Evolutionary conservation across 352 stramenopile genomes (phyloP), one percentile per base, ranked within the genome.

Genomic region (Phytophthora tubulina): DNA sequence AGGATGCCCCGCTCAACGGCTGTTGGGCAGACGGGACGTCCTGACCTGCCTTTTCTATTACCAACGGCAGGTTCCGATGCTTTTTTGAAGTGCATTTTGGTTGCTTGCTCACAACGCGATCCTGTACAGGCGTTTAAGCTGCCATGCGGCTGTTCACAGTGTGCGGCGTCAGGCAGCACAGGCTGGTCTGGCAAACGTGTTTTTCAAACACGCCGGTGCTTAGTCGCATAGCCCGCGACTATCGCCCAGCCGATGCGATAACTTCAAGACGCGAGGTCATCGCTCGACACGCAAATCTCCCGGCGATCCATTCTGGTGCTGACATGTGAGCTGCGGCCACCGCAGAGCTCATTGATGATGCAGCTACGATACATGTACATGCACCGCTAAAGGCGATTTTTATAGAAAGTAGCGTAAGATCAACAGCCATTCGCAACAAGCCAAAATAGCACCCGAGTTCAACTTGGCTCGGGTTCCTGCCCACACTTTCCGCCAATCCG

Each of bases 41-140:
- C 31, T 49, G 27, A 44, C 17, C 38, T 53, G 17, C 51, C 27
- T 44, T 67, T 74, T 70, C 36, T 74, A 66, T 76, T 73, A 52
- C 57, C 42, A 78, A 75, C 71, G 71, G 71, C 59, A 66, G 50
- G 42, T 33, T 41, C 49, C 30, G 46, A 67, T 14, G 31, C 0
- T 56, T 56, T 63, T 64, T 73, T 68, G 30, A 58, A 65, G 39
- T 63, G 57, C 14, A 30, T 2, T 14, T 0, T 30, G 52, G 11
- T 73, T 75, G 73, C 60, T 77, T 80, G 56, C 68, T 80, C 59
- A 75, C 38, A 15, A 30, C 17, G 36, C 52, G 52, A 73, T 77
- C 63, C 57, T 79, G 27, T 61, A 56, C 39, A 67, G 67, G 59
- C 71, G 66, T 64, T 66, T 30, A 48, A 9, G 42, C 39, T 38